These are phyloP conservation scores for Euptelea pleiosperma DNA, from an alignment of 164 flowering plant species.

Conservation along the genomic window DNA sequence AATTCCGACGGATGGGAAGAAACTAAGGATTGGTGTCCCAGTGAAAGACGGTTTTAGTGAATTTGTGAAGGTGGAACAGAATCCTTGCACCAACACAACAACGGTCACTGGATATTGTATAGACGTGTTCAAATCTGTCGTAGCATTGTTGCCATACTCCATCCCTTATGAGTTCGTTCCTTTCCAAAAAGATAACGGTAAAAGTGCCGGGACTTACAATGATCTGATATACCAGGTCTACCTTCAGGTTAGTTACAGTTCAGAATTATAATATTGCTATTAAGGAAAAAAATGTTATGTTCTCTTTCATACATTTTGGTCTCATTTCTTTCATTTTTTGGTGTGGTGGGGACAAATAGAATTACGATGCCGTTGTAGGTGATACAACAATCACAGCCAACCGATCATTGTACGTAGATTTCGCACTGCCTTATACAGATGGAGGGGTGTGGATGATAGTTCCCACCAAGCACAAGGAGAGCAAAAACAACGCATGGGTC, in stretches of 20 bases:
- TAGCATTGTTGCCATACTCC: conserved; percentile 5
- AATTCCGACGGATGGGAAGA: conserved; percentile 5
- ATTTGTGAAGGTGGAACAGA: neutral
- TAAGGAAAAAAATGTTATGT: too few relatives aligned
- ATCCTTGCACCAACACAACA: neutral
- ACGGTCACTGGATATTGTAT: conserved; percentile 5
- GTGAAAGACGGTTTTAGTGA: neutral
- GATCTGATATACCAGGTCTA: too few relatives aligned
- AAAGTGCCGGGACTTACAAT: neutral
- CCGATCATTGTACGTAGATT: conserved; percentile 23
- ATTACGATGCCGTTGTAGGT: conserved; percentile 27
- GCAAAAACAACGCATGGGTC: conserved; percentile 22
- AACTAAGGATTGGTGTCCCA: conserved; percentile 10
- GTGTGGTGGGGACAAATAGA: conserved; percentile 16
- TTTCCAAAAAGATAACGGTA: neutral
- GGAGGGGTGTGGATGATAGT: conserved; percentile 32
- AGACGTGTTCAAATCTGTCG: conserved; percentile 17
- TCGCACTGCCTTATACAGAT: conserved; percentile 25
- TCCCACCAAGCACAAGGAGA: conserved; percentile 15
- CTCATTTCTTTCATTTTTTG: too few relatives aligned
- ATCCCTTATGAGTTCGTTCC: neutral
- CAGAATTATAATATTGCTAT: too few relatives aligned
- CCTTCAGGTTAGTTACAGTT: too few relatives aligned
- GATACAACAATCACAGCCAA: conserved; percentile 28
- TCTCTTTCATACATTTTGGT: too few relatives aligned